Evolutionary conservation across 371 early-diverging fungal genomes (phyloP), one percentile per base, ranked within the genome.

Genomic region (Capniomyces stellatus): DNA sequence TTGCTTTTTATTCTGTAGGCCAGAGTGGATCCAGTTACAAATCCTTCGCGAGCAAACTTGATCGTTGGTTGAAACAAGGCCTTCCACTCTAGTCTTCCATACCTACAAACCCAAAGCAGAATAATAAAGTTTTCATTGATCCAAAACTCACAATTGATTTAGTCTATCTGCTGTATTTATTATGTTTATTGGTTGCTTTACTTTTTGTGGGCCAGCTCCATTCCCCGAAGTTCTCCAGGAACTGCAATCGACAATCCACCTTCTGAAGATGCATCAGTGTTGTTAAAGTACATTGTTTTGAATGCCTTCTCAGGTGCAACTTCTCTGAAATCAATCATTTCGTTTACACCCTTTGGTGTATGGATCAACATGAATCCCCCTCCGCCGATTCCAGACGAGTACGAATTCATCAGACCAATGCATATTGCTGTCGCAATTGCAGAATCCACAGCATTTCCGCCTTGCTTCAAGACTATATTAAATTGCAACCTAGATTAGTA

Each of bases 311-410:
- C 66, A 4, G 95, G 93, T 0, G 98, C 97, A 1, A 71, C 74
- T 70, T 99, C 99, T 44, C 99, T 71, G 43, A 87, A 87, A 62
- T 87, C 85, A 48, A 87, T 75, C 8, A 71, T 15, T 35, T 35
- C 35, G 6, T 40, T 47, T n/a, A 44, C 62, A 59, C 27, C 75
- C 70, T 15, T 77, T 73, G 55, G 76, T 70, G 24, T 77, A 23
- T 91, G 81, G n/a, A 97, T 73, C 18, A 94, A 65, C 83, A 96
- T 83, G 65, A 98, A 96, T 3, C 99, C 99, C 31, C 99, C 99
- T 3, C 91, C 93, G 24, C 95, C 92, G 40, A 91, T 87, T 50
- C 99, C 99, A n/a, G 90, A 82, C 10, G 91, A 82, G 75, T 92
- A 97, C 12, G 75, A 77, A 64, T 98, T 87, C 48, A 95, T 78